These are phyloP conservation scores for Croton setiger DNA, from an alignment of 441 rosid species.

Conservation along the genomic window DNA sequence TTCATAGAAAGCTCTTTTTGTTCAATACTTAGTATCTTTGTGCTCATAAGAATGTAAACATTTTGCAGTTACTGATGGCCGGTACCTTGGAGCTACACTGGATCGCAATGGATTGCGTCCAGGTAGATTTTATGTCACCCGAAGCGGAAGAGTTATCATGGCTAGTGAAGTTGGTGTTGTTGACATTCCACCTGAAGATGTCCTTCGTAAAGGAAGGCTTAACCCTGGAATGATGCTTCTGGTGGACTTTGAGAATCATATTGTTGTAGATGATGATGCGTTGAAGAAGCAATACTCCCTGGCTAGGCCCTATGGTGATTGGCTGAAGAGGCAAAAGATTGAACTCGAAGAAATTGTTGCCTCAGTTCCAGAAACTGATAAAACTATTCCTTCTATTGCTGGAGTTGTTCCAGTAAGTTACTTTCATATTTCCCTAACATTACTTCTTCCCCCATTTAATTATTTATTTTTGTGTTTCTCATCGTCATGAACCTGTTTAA, in stretches of 20 bases:
- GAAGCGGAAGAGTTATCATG: conserved; percentile 92
- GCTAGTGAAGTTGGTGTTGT: conserved; percentile 99
- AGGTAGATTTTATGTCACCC: conserved; percentile 91
- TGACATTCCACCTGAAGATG: conserved; percentile 95
- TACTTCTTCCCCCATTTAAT: neutral
- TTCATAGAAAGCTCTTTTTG: neutral
- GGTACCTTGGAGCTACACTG: conserved; percentile 96
- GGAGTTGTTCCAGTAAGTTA: conserved; percentile 66
- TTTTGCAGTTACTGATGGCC: conserved; percentile 96
- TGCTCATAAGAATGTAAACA: neutral
- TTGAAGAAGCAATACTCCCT: conserved; percentile 93
- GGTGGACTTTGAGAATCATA: conserved; percentile 95
- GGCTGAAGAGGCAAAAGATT: conserved; percentile 91
- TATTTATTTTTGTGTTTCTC: conserved; percentile 1
- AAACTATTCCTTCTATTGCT: conserved; percentile 57
- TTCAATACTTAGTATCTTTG: neutral
- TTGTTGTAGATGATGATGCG: conserved; percentile 95
- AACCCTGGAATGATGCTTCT: conserved; percentile 99
- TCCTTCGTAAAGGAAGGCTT: conserved; percentile 93
- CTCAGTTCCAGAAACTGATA: conserved; percentile 64
- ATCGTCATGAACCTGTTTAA: conserved; percentile 17
- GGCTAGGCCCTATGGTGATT: conserved; percentile 91
- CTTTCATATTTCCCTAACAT: neutral
- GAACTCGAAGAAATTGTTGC: conserved; percentile 72
- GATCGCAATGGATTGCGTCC: conserved; percentile 99